Conservation (phyloP, 768 basidiomycete species). For the Rubroboletus pulcherrimus region DNA sequence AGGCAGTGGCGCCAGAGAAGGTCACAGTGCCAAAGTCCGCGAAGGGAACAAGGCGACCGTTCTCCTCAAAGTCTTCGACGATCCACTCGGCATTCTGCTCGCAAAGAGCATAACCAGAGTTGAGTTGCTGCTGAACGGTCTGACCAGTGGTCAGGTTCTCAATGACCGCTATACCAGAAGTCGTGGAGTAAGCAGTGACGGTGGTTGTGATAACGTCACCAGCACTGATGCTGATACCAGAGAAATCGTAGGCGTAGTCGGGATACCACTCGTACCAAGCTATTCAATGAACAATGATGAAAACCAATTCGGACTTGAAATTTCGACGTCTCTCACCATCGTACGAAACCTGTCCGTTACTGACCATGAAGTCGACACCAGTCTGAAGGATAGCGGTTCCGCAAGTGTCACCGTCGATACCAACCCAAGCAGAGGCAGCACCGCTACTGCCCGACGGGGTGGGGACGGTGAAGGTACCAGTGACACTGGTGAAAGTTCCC, state of each 20-base stretch:
- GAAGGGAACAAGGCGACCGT: constrained; percentile 2
- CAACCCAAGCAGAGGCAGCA: constrained; percentile 22
- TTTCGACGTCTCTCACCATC: constrained; percentile 4
- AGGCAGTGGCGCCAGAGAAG: constrained; percentile 12
- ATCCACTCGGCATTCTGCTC: constrained; percentile 22
- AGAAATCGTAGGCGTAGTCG: constrained; percentile 12
- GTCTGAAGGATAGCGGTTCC: constrained; percentile 17
- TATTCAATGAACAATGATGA: not conserved
- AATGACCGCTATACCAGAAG: constrained; percentile 14
- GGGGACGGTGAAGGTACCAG: constrained; percentile 21
- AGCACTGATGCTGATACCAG: constrained; percentile 9
- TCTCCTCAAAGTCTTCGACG: constrained; percentile 18
- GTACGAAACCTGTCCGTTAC: not conserved
- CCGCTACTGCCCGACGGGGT: constrained; percentile 4
- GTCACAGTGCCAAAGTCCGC: constrained; percentile 21
- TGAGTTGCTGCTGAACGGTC: constrained; percentile 1
- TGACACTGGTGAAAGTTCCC: constrained; percentile 20
- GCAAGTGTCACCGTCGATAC: constrained; percentile 21
- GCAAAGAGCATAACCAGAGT: constrained; percentile 17
- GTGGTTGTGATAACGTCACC: constrained; percentile 18
- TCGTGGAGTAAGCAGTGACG: constrained; percentile 16
- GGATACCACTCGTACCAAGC: constrained; percentile 26
- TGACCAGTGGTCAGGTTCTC: constrained; percentile 19
- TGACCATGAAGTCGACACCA: constrained; percentile 14
- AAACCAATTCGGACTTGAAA: not conserved